Evolutionary conservation across 2,329 filamentous ascomycete species (phyloP), one percentile per base, ranked within the genome.

Genomic region (Tolypocladium inflatum): DNA sequence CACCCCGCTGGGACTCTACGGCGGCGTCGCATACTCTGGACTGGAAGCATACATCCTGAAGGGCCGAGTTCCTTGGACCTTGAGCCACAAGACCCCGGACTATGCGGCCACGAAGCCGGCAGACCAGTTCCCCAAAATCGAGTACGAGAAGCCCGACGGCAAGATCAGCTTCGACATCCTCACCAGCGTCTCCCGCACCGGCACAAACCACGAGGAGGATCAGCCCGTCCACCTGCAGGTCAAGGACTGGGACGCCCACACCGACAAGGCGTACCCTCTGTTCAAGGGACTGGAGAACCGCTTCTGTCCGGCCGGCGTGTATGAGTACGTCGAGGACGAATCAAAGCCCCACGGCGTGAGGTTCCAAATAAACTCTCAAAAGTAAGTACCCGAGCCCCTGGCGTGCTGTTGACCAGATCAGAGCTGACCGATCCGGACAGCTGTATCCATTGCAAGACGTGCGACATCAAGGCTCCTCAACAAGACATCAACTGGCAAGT

Each of bases 391-490:
- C 19, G 19, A 26, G 30, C 45, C 63, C 11, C 48, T 37, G 10
- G 9, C 48, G 30, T 11, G 58, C 54, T 57, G 10, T 60, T 61
- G 50, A 60, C 54, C 9, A 38, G 30, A 54, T 15, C 38, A 17
- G 11, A 41, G 54, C 60, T 55, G 58, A 56, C 38, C 17, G 11
- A 13, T 11, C 7, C 19, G 13, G 17, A 45, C 65, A 96, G 92
- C 76, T 99, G 94, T 73, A 96, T 99, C 63, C 94, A 99, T 76
- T 99, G 94, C 82, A 99, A 99, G 82, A 99, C 94, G 17, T 99
- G 94, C 73, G 94, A 99, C 74, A 99, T 99, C 78, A 99, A 99
- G 78, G 93, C 91, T 19, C 94, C 94, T 9, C 84, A 87, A 62
- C 94, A 99, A 77, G 94, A 97, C 70, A 97, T 99, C 75, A 97